Conservation (phyloP, 2,329 filamentous ascomycete species). For the Colletotrichum chrysophilum region DNA sequence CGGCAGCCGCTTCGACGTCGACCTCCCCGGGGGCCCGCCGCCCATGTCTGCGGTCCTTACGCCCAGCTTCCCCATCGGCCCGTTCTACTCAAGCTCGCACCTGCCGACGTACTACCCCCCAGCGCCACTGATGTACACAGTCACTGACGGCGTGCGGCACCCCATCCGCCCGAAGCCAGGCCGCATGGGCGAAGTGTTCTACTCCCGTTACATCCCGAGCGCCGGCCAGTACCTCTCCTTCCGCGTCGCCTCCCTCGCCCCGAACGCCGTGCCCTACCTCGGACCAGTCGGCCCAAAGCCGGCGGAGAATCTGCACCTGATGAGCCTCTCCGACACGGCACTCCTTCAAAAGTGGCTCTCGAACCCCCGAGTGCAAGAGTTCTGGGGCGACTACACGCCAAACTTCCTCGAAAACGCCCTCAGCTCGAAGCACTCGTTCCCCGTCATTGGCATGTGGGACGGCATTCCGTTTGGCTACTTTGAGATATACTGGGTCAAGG, state of each 20-base stretch:
- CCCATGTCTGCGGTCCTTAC: constrained; percentile 36
- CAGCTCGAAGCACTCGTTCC: constrained; percentile 78
- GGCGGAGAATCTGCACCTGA: constrained; percentile 44
- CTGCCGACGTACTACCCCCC: constrained; percentile 92
- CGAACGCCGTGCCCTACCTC: constrained; percentile 66
- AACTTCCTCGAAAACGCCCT: constrained; percentile 72
- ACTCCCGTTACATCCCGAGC: constrained; percentile 84
- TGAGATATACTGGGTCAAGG: constrained; percentile 98
- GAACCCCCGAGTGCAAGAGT: constrained; percentile 79
- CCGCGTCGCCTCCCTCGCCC: constrained; percentile 76
- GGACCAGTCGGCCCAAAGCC: constrained; percentile 58
- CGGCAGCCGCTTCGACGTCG: constrained; percentile 27
- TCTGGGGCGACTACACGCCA: constrained; percentile 76
- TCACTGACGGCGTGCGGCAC: constrained; percentile 81
- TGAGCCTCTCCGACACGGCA: constrained; percentile 53
- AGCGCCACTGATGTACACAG: constrained; percentile 78
- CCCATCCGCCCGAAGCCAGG: constrained; percentile 88
- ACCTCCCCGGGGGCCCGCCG: constrained; percentile 43
- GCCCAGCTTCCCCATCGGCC: constrained; percentile 58
- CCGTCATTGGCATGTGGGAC: constrained; percentile 92
- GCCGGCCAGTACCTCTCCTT: constrained; percentile 87
- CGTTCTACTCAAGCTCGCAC: constrained; percentile 83
- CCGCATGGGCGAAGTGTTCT: constrained; percentile 89
- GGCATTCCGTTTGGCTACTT: constrained; percentile 96
- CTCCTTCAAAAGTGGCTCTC: constrained; percentile 90